phyloP scores from a whole-genome alignment of 345 rosid genomes.

The Microcos paniculata region DNA sequence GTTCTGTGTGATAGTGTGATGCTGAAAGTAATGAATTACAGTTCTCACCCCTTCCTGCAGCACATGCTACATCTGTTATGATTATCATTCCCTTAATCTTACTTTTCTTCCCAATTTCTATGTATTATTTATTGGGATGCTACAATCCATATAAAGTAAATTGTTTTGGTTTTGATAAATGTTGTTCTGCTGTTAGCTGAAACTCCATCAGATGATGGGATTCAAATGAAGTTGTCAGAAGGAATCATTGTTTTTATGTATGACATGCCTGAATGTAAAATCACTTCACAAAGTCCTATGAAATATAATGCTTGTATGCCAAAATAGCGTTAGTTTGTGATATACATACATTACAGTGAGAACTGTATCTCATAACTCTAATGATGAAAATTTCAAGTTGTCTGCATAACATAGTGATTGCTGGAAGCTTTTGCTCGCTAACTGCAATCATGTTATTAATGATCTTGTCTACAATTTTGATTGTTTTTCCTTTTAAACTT shows the following conservation, averaged over 20 bases:
- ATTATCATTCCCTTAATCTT: background rate
- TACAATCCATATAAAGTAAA: background rate
- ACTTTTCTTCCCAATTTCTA: background rate
- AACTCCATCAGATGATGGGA: background rate
- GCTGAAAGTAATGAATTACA: background rate
- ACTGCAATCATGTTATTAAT: background rate
- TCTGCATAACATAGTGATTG: conserved; percentile 1
- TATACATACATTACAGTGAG: background rate
- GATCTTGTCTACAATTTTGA: background rate
- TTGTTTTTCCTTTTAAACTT: background rate
- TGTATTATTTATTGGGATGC: background rate
- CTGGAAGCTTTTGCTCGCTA: background rate
- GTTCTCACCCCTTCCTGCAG: background rate
- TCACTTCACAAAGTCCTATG: background rate
- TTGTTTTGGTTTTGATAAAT: background rate
- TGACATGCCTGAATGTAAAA: background rate
- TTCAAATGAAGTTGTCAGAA: background rate
- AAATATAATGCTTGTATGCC: background rate
- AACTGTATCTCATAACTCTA: background rate
- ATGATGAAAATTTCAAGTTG: background rate
- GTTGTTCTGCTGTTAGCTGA: background rate
- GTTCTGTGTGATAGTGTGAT: background rate
- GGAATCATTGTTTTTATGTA: background rate
- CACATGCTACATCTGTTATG: background rate
- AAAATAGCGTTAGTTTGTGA: background rate